These are phyloP conservation scores for Camelina neglecta DNA, from an alignment of 345 rosid genomes.

Conservation along the genomic window DNA sequence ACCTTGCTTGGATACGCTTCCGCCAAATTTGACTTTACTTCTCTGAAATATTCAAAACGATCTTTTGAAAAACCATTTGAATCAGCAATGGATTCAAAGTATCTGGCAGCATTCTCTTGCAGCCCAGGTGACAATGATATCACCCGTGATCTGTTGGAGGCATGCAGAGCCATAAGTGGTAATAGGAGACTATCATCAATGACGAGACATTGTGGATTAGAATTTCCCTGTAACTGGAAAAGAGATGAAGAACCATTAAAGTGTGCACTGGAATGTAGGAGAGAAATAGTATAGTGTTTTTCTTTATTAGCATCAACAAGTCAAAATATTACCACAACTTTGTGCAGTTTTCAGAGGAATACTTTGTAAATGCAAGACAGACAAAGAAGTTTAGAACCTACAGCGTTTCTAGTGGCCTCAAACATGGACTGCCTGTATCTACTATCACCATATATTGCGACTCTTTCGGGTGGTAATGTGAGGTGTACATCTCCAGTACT, in stretches of 20 bases:
- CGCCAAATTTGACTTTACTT: conserved; percentile 50
- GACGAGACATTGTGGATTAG: conserved; percentile 61
- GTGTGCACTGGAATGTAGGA: conserved; percentile 1
- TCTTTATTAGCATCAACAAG: conserved; percentile 16
- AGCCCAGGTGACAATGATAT: conserved; percentile 76
- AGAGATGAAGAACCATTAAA: conserved; percentile 32
- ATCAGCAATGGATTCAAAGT: conserved; percentile 66
- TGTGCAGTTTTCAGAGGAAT: conserved; percentile 11
- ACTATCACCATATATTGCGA: conserved; percentile 75
- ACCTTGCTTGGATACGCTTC: conserved; percentile 66
- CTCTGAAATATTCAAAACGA: conserved; percentile 54
- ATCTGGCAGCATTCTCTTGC: conserved; percentile 60
- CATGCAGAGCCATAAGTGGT: conserved; percentile 60
- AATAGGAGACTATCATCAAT: conserved; percentile 85
- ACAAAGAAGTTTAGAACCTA: conserved; percentile 53
- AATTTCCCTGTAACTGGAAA: conserved; percentile 71
- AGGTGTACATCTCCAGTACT: conserved; percentile 57
- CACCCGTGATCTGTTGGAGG: conserved; percentile 57
- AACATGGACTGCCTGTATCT: conserved; percentile 66
- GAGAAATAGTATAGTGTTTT: neutral
- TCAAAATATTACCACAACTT: conserved; percentile 9
- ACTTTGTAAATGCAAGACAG: conserved; percentile 20
- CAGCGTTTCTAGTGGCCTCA: conserved; percentile 63
- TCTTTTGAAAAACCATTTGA: conserved; percentile 65
- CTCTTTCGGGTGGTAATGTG: conserved; percentile 70